Evolutionary conservation across 2,329 filamentous ascomycete genomes (phyloP).

Genomic region (Orbilia brochopaga): DNA sequence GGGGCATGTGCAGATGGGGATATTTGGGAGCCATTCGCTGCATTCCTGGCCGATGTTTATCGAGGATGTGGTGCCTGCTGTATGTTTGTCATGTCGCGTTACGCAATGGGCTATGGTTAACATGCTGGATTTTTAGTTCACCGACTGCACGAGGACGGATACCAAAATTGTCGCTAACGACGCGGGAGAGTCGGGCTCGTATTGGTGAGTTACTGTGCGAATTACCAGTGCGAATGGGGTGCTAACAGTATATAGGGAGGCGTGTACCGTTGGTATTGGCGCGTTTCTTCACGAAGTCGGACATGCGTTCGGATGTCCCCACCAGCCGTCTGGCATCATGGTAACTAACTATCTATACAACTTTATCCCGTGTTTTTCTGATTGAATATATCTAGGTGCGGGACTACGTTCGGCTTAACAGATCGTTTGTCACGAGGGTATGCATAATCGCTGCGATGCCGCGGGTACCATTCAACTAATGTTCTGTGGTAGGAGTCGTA

Average conservation of each 20-base stretch:
- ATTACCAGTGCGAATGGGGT: too few relatives aligned
- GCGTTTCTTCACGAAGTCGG: slow-evolving; percentile 91
- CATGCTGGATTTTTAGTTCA: slow-evolving; percentile 65
- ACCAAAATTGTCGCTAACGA: slow-evolving; percentile 81
- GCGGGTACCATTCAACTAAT: not conserved
- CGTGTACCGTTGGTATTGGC: slow-evolving; percentile 68
- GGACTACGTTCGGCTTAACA: slow-evolving; percentile 51
- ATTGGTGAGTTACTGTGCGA: slow-evolving; percentile 70
- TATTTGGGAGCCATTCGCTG: slow-evolving; percentile 90
- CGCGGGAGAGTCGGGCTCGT: slow-evolving; percentile 83
- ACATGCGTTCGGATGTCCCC: slow-evolving; percentile 86
- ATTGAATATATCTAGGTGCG: slow-evolving; percentile 22
- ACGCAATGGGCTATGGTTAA: not conserved
- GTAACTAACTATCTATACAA: slow-evolving; percentile 57
- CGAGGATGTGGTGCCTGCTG: slow-evolving; percentile 78
- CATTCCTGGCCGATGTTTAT: slow-evolving; percentile 89
- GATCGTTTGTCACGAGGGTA: slow-evolving; percentile 53
- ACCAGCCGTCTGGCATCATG: slow-evolving; percentile 92
- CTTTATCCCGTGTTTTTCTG: not conserved
- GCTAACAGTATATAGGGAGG: slow-evolving; percentile 26
- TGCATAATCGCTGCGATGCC: slow-evolving; percentile 5
- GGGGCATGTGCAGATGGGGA: slow-evolving; percentile 75
- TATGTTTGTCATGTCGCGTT: slow-evolving; percentile 16
- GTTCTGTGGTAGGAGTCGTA: slow-evolving; percentile 51
- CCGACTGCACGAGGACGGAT: slow-evolving; percentile 88